A percentile compares a stretch with the other conserved stretches of the same genome.
phyloP scores from a whole-genome alignment of 163 green algal genomes.

The Scenedesmus sp. region DNA sequence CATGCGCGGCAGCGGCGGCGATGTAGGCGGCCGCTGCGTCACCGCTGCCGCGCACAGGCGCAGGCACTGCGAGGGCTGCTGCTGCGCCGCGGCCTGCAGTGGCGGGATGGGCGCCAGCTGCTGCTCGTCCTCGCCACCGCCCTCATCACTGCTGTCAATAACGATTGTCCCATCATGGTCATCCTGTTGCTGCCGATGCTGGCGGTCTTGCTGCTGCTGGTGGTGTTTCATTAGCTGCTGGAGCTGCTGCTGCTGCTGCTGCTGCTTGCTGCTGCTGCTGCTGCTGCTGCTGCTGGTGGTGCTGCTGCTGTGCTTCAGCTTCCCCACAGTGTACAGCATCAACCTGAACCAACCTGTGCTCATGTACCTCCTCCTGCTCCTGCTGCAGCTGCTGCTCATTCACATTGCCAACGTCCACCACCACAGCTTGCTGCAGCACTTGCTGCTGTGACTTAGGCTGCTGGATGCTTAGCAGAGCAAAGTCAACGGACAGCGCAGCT shows the following conservation, averaged over 20 bases:
- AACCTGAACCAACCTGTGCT: neutral
- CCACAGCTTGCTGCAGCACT: neutral
- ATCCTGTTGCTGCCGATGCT: neutral
- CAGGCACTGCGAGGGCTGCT: neutral
- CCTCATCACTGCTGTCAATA: neutral
- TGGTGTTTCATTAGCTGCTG: too few species aligned
- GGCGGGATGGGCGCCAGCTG: neutral
- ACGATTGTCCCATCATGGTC: neutral
- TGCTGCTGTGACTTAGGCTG: conserved; percentile 2
- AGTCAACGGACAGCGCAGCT: neutral
- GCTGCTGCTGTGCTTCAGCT: neutral
- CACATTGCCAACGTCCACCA: neutral
- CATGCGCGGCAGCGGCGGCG: neutral
- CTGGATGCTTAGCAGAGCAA: neutral
- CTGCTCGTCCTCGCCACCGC: neutral
- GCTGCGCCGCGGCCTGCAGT: neutral
- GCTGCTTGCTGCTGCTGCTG: neutral
- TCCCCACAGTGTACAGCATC: too few species aligned
- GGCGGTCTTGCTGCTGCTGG: too few species aligned
- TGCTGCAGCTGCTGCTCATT: neutral
- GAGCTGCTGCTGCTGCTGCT: neutral
- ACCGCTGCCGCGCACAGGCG: neutral
- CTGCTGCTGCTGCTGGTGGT: neutral
- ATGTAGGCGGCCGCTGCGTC: neutral
- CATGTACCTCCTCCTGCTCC: neutral